Percentiles rank a stretch among this genome's conserved stretches.
Evolutionary conservation across 345 rosid genomes (phyloP).

Genomic region (Hypericum perforatum): DNA sequence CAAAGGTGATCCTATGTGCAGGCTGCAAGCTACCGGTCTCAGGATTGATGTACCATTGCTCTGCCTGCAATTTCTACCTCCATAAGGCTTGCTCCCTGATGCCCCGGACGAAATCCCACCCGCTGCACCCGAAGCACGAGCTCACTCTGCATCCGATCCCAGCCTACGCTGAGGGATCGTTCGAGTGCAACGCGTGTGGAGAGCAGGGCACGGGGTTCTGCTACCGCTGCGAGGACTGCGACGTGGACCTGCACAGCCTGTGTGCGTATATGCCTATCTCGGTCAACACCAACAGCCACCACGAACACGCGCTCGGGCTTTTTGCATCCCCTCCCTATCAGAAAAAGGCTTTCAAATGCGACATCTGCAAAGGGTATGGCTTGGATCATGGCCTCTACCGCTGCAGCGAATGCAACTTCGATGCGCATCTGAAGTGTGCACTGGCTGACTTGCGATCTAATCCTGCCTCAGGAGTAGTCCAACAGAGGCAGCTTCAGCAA

Average conservation of each 20-base stretch:
- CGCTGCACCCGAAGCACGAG: constrained; percentile 28
- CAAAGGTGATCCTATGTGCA: too few relatives aligned
- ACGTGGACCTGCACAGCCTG: constrained; percentile 28
- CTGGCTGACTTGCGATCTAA: too few relatives aligned
- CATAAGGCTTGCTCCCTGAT: constrained; percentile 17
- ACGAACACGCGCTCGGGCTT: constrained; percentile 3
- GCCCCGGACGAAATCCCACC: constrained; percentile 32
- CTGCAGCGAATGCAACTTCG: too few relatives aligned
- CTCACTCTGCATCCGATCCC: constrained; percentile 22
- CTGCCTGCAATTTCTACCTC: constrained; percentile 8
- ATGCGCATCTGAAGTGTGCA: too few relatives aligned
- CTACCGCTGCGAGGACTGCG: constrained; percentile 28
- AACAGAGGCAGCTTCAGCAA: too few relatives aligned
- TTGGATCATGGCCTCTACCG: too few relatives aligned
- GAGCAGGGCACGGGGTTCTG: constrained; percentile 28
- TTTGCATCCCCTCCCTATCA: constrained; percentile 39
- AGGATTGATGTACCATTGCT: not conserved
- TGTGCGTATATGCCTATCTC: constrained; percentile 37
- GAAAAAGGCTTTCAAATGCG: constrained; percentile 26
- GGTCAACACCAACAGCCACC: not conserved
- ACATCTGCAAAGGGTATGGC: too few relatives aligned
- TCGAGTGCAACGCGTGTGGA: constrained; percentile 35
- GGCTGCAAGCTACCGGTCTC: too few relatives aligned
- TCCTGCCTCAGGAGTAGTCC: too few relatives aligned
- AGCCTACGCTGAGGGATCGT: constrained; percentile 7